A percentile compares a stretch with the other conserved stretches of the same genome.
Conservation (phyloP, 495 filamentous ascomycete genomes). For the Aspergillus diversus region DNA sequence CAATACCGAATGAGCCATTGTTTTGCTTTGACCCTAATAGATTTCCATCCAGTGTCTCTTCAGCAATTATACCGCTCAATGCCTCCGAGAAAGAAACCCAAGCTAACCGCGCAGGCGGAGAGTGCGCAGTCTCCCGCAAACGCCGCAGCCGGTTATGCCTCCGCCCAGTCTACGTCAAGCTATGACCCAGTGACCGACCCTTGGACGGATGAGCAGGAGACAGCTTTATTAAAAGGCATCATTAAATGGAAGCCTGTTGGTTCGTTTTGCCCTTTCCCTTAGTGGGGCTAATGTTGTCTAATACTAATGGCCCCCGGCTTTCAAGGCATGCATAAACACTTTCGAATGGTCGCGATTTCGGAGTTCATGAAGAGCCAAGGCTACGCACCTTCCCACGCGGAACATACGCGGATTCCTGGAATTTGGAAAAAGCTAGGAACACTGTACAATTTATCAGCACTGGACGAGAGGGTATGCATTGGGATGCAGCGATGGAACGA, state of each 20-base stretch:
- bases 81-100: conserved; percentile 73
- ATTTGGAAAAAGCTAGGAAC: conserved; percentile 88
- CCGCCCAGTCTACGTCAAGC: conserved; percentile 38
- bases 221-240: conserved; percentile 83
- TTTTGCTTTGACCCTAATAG: background rate
- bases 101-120: conserved; percentile 47
- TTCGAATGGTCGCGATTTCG: conserved; percentile 89
- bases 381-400: conserved; percentile 64
- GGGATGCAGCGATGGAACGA: conserved; percentile 10
- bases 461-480: conserved; percentile 75
- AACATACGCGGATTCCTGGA: conserved; percentile 83
- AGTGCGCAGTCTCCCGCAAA: conserved; percentile 38
- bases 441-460: conserved; percentile 84
- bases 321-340: conserved; percentile 94
- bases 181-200: conserved; percentile 63
- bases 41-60: background rate
- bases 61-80: conserved; percentile 43
- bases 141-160: conserved; percentile 39
- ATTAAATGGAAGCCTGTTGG: conserved; percentile 95
- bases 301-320: conserved; percentile 9
- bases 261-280: conserved; percentile 39
- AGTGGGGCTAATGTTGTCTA: background rate
- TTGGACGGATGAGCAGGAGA: conserved; percentile 96
- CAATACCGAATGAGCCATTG: conserved; percentile 2
- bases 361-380: conserved; percentile 86